Base-by-base conservation (phyloP, 2,329 filamentous ascomycete genomes). In the Amesomyces nigricolor region DNA sequence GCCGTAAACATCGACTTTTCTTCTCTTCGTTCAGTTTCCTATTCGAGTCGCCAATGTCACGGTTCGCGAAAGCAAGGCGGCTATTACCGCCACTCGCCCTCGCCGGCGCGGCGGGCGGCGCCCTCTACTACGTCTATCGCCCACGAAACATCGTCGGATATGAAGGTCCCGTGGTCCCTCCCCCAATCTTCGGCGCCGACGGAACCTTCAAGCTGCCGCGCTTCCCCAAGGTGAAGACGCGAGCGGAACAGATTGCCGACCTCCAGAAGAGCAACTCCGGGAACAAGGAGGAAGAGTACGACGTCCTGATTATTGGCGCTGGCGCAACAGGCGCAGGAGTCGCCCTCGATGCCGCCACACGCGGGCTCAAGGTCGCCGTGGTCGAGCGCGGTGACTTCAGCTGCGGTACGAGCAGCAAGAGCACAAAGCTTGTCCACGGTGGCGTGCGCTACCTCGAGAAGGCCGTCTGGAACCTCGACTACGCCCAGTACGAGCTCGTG, bases 401-500 rank as follows among this genome's bases (percentile, higher is more conserved):
- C 64, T 80, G 85, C 59, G 88, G 89, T 30, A 92, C 88, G 40
- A 91, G 87, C 74, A 89, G 86, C 71, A 92, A 92, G 75, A 91
- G 87, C 73, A 94, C 88, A 47, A 94, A 94, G 73, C 78, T 94
- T 51, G 89, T 94, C 16, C 88, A 94, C 71, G 88, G 88, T 63
- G 88, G 88, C 66, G 89, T 94, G 57, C 82, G 88, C 62, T 94
- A 92, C 68, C 77, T 94, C 56, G 89, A 94, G 71, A 94, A 94
- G 76, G 88, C 88, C 53, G 83, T 94, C 48, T 90, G 85, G 85
- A 88, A 91, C 69, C 75, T 92, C 65, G 88, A 94, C 71, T 91
- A 91, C 70, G 85, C 85, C 63, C 88, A 94, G 79, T 88, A 90
- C 67, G 77, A 85, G 67, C 80, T 94, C 46, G 88, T 94, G 65